phyloP scores from a whole-genome alignment of 345 rosid species.

The Cardamine chenopodiifolia region DNA sequence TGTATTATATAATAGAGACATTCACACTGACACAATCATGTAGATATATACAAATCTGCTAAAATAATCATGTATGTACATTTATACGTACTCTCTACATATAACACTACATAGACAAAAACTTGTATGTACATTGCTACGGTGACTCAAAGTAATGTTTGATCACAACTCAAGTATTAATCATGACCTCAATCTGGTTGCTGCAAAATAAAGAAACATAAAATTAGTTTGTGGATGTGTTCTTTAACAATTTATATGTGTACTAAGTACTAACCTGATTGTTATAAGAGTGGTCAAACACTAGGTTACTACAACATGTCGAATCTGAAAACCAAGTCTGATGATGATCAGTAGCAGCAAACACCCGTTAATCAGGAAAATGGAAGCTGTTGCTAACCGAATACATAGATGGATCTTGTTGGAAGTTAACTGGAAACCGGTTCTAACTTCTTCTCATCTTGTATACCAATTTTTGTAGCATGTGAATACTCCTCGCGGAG shows the following conservation, averaged over 20 bases:
- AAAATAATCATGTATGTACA: constrained; percentile 6
- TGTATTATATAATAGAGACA: constrained; percentile 1
- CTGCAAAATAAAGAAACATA: neutral
- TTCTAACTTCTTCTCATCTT: constrained; percentile 48
- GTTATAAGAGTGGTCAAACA: constrained; percentile 4
- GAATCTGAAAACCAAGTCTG: constrained; percentile 43
- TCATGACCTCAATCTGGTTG: constrained; percentile 5
- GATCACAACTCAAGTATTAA: neutral
- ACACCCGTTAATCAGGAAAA: constrained; percentile 39
- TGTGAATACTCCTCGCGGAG: constrained; percentile 49
- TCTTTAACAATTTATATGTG: no score
- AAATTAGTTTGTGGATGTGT: neutral
- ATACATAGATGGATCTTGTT: constrained; percentile 45
- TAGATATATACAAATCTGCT: constrained; percentile 5
- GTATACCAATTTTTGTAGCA: constrained; percentile 28
- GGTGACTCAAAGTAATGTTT: neutral
- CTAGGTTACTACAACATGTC: neutral
- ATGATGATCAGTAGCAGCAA: constrained; percentile 2
- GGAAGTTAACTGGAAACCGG: constrained; percentile 48
- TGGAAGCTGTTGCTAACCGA: constrained; percentile 42
- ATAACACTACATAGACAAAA: neutral
- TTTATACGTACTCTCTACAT: neutral
- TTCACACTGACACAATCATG: constrained; percentile 1
- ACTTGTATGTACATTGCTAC: constrained; percentile 1
- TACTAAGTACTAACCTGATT: constrained; percentile 47